These are phyloP conservation scores for Margaritispora aquatica DNA, from an alignment of 495 filamentous ascomycete species.

Conservation along the genomic window DNA sequence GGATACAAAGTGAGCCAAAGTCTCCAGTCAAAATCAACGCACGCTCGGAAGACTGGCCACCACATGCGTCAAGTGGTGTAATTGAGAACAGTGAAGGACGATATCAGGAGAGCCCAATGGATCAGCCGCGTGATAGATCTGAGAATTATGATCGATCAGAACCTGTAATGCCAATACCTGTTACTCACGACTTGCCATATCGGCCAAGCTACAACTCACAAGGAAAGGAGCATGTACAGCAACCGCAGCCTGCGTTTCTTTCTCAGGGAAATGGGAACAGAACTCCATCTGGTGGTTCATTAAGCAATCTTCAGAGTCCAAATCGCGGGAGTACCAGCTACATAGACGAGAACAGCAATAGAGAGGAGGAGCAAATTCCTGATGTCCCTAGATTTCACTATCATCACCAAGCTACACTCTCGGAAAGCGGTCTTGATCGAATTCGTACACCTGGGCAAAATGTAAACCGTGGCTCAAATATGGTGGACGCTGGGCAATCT, in stretches of 20 bases:
- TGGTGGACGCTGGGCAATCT: constrained; percentile 30
- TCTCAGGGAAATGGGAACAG: constrained; percentile 34
- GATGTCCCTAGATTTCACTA: constrained; percentile 50
- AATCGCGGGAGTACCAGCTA: constrained; percentile 4
- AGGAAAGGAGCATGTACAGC: constrained; percentile 29
- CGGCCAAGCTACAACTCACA: constrained; percentile 26
- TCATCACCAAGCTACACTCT: constrained; percentile 37
- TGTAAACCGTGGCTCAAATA: constrained; percentile 28
- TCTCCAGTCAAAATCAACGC: constrained; percentile 38
- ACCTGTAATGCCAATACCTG: constrained; percentile 18
- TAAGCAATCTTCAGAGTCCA: background rate
- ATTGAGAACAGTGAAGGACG: constrained; percentile 29
- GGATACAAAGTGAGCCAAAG: constrained; percentile 32
- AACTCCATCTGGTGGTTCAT: constrained; percentile 18
- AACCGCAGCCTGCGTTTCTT: constrained; percentile 35
- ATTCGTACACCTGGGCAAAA: background rate
- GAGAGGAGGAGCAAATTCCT: background rate
- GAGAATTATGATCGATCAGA: background rate
- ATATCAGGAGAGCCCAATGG: constrained; percentile 24
- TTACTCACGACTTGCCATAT: constrained; percentile 27
- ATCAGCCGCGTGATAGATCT: background rate
- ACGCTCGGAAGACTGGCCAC: constrained; percentile 25
- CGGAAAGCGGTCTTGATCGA: constrained; percentile 7
- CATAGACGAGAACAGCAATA: constrained; percentile 13
- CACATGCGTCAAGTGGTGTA: constrained; percentile 29